Base-by-base conservation (phyloP, 768 basidiomycete genomes). In the Kwoniella heveanensis region DNA sequence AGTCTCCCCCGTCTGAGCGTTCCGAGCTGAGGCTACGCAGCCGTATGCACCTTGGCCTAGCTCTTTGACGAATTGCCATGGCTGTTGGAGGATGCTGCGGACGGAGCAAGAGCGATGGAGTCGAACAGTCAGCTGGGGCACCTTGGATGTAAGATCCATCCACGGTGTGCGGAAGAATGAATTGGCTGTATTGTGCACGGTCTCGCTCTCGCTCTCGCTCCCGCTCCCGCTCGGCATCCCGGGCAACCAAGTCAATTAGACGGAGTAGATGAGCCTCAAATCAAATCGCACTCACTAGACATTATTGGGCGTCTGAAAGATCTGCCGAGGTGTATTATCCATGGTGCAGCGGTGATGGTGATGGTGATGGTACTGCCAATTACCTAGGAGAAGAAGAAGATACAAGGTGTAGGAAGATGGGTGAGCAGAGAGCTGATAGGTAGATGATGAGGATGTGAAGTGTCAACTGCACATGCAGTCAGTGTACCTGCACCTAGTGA, bases 11-110 rank as follows among this genome's bases (percentile, higher is more conserved):
- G 73, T 78, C 1, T 70, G 66, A 25, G 66, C 66, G 49, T 80
- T 70, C 25, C 70, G 68, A 19, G 94, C 93, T 26, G 74, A 76
- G 3, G 76, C 69, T 68, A 93, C 91, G 76, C 90, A 92, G 46
- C 93, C 92, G 79, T 96, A 95, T 22, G 93, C 92, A 69, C 94
- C 92, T 80, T 94, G 91, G 29, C 93, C 92, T 57, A 98, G 90
- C 76, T 97, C 94, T 82, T 98, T 98, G 81, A 94, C 91, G 79
- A 90, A 95, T 76, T 90, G 86, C 75, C 75, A 77, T 32, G 75
- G 75, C 39, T 72, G 70, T 50, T 77, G 75, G 2, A 77, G 73
- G 25, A 77, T 54, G 55, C 75, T 77, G 54, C 4, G 29, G 51
- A 26, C 48, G 39, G 56, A 6, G 6, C 8, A 44, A 17, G 39